Conservation (phyloP, 208 protist species). For the Trypanosoma boissoni region DNA sequence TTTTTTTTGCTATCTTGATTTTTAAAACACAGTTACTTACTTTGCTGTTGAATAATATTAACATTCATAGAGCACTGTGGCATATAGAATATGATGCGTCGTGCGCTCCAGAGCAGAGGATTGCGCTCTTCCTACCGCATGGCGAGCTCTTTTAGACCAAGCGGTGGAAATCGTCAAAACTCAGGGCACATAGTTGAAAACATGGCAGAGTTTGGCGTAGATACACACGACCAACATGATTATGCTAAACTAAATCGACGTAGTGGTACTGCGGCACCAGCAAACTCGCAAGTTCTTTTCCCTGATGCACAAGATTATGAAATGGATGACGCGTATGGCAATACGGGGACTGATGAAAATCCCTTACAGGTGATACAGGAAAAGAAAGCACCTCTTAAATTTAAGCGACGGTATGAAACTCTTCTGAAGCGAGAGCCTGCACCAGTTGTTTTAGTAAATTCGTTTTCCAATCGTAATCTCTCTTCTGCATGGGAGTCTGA, state of each 20-base stretch:
- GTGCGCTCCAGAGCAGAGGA: conserved; percentile 7
- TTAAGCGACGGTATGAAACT: conserved; percentile 59
- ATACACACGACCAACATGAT: no score
- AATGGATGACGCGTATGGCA: conserved; percentile 10
- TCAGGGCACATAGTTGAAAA: conserved; percentile 1
- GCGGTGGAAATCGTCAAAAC: background rate
- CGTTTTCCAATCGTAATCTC: conserved; percentile 28
- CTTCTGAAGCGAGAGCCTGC: conserved; percentile 45
- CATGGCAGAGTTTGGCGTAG: no score
- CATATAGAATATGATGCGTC: conserved; percentile 31
- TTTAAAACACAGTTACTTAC: no score
- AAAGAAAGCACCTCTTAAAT: conserved; percentile 28
- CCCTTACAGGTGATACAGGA: background rate
- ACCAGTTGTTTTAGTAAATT: conserved; percentile 56
- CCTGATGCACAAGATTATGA: conserved; percentile 24
- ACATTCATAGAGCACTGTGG: no score
- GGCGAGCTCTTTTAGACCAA: conserved; percentile 4
- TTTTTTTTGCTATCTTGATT: no score
- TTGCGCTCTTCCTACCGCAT: background rate
- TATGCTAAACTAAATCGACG: background rate
- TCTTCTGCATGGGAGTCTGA: conserved; percentile 1
- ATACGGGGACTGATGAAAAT: background rate
- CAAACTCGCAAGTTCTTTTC: conserved; percentile 25
- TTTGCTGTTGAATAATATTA: no score
- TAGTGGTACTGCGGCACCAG: background rate